A percentile compares a stretch with the other conserved stretches of the same genome.
Conservation (phyloP, 768 basidiomycete genomes). For the Podaxis rugospora region DNA sequence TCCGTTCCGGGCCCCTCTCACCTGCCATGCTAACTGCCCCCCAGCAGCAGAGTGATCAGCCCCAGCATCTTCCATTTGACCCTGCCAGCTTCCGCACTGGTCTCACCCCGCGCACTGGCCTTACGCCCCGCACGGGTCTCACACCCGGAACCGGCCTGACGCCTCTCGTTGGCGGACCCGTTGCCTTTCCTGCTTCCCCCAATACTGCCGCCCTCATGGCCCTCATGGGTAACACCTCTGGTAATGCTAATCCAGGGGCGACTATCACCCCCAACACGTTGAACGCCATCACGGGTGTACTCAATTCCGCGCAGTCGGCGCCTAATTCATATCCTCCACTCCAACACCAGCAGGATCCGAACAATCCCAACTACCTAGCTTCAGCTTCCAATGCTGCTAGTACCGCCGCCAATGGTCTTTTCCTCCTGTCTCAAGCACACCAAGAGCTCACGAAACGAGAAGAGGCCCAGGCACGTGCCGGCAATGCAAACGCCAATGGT, state of each 20-base stretch:
- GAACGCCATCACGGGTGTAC: conserved; percentile 75
- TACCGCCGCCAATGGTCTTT: conserved; percentile 87
- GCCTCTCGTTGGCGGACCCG: conserved; percentile 70
- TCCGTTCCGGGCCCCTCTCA: conserved; percentile 89
- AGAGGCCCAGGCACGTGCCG: conserved; percentile 68
- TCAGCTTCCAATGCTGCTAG: conserved; percentile 55
- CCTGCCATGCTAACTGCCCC: conserved; percentile 96
- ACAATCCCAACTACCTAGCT: conserved; percentile 26
- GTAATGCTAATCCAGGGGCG: conserved; percentile 31
- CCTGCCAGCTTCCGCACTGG: conserved; percentile 76
- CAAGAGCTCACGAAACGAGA: conserved; percentile 97
- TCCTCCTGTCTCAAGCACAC: conserved; percentile 90
- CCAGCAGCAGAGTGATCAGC: conserved; percentile 41
- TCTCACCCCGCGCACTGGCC: conserved; percentile 80
- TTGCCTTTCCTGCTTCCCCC: conserved; percentile 80
- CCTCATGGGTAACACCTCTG: conserved; percentile 68
- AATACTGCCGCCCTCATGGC: conserved; percentile 91
- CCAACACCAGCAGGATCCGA: conserved; percentile 40
- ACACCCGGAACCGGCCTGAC: conserved; percentile 76
- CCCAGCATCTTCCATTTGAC: conserved; percentile 54
- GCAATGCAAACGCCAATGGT: conserved; percentile 28
- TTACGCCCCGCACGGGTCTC: conserved; percentile 82
- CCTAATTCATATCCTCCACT: conserved; percentile 35
- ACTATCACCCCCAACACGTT: conserved; percentile 75
- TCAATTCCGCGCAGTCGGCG: conserved; percentile 32